These are phyloP conservation scores for Oryza officinalis DNA, from an alignment of 176 grass and related monocot genomes.

Conservation along the genomic window DNA sequence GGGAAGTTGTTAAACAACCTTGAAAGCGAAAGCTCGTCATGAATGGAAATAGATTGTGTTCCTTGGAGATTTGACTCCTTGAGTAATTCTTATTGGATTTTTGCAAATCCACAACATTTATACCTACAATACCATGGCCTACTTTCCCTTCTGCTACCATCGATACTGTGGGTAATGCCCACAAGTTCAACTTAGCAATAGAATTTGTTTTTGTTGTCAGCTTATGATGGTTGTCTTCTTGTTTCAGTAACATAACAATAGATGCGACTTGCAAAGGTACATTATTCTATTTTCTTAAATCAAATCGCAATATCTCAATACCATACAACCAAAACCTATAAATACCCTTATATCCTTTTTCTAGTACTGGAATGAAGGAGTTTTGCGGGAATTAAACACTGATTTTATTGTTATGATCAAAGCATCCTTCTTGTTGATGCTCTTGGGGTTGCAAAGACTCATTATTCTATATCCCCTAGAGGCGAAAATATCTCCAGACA, in stretches of 20 bases:
- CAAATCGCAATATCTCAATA: not conserved
- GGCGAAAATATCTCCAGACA: slow-evolving; percentile 34
- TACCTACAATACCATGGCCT: too few species aligned
- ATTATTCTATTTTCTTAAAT: not conserved
- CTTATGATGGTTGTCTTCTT: not conserved
- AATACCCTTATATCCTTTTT: not conserved
- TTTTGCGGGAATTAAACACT: not conserved
- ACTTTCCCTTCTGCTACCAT: too few species aligned
- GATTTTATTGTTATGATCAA: not conserved
- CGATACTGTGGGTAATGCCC: not conserved
- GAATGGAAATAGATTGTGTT: not conserved
- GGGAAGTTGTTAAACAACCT: not conserved
- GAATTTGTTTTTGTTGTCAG: not conserved
- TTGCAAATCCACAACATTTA: too few species aligned
- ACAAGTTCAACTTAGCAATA: not conserved
- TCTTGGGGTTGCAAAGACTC: not conserved
- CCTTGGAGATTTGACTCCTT: not conserved
- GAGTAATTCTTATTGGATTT: too few species aligned
- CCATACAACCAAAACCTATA: not conserved
- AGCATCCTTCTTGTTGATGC: not conserved
- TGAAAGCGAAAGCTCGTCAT: not conserved
- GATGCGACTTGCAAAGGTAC: not conserved
- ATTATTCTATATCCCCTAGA: not conserved
- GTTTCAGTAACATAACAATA: not conserved
- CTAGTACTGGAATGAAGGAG: not conserved